Evolutionary conservation across 2,329 filamentous ascomycete species (phyloP), one percentile per base, ranked within the genome.

Genomic region (Bipolaris gigantea): DNA sequence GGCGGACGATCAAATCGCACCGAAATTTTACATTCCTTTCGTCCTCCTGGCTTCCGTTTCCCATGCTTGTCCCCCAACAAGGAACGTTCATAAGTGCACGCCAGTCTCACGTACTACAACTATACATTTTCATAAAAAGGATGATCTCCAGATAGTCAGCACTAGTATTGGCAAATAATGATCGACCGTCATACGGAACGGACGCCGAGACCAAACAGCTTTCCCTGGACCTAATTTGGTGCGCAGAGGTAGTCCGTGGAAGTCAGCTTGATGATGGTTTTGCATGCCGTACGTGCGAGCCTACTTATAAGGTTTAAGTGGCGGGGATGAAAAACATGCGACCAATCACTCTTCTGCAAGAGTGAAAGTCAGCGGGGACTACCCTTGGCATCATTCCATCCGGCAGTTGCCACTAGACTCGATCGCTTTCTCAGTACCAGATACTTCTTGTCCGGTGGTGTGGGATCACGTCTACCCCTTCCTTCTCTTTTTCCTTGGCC

Each of bases 391-490:
- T 30, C 7, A 10, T 43, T 11, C 30, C 21, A 30, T n/a, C 36
- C 36, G 32, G 16, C 6, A 19, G 13, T 13, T 34, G 19, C 23
- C 11, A 16, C 23, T 18, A 16, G 21, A 18, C 11, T 39, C 33
- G 15, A 19, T 34, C 9, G 7, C 16, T n/a, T n/a, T n/a, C 40
- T 52, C 30, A 97, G 74, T 97, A 97, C 92, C 92, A 97, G 57
- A 97, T 96, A 69, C 91, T 95, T 71, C 92, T 84, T 39, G 92
- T 96, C 60, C 92, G 83, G 76, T 97, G 92, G 75, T 96, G 92
- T 5, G 90, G 90, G 56, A 91, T 83, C 36, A 67, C 64, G 46
- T 68, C 72, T 21, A 62, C 63, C 5, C 60, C 66, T 6, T 70
- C 71, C 27, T 65, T 67, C 73, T 97, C 93, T 70, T 89, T 74